Evolutionary conservation across 2,329 filamentous ascomycete species (phyloP).

Genomic region (Colletotrichum eleusines): DNA sequence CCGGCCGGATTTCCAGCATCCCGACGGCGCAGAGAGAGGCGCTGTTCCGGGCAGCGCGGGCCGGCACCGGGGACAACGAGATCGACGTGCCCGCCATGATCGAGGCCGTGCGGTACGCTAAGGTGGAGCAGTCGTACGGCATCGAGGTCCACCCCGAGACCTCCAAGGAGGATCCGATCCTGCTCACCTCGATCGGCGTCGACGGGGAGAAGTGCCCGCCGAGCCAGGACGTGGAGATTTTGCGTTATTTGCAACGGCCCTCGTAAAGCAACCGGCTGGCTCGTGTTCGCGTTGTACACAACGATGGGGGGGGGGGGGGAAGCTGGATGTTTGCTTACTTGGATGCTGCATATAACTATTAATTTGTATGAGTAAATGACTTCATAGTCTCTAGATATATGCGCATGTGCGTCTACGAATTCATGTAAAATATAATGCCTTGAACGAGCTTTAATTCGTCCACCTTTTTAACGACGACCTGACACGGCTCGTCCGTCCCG

Average conservation of each 20-base stretch:
- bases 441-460: not conserved
- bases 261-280: not conserved
- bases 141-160: conserved; percentile 58
- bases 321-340: not conserved
- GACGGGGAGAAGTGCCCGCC: conserved; percentile 50
- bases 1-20: conserved; percentile 42
- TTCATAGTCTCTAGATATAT: not conserved
- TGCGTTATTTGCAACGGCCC: conserved; percentile 38
- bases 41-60: conserved; percentile 30
- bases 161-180: conserved; percentile 53
- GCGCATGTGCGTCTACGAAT: not conserved
- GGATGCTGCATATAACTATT: not conserved
- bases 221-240: conserved; percentile 54
- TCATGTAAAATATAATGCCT: not conserved
- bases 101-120: conserved; percentile 34
- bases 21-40: conserved; percentile 44
- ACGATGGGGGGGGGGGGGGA: too few relatives aligned
- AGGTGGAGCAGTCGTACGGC: conserved; percentile 29
- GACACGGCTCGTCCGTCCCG: not conserved
- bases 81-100: conserved; percentile 39
- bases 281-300: not conserved
- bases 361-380: not conserved
- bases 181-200: conserved; percentile 47
- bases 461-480: not conserved
- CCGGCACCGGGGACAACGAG: conserved; percentile 35